Evolutionary conservation across 2,329 filamentous ascomycete species (phyloP).

Genomic region (Colletotrichum sp.): DNA sequence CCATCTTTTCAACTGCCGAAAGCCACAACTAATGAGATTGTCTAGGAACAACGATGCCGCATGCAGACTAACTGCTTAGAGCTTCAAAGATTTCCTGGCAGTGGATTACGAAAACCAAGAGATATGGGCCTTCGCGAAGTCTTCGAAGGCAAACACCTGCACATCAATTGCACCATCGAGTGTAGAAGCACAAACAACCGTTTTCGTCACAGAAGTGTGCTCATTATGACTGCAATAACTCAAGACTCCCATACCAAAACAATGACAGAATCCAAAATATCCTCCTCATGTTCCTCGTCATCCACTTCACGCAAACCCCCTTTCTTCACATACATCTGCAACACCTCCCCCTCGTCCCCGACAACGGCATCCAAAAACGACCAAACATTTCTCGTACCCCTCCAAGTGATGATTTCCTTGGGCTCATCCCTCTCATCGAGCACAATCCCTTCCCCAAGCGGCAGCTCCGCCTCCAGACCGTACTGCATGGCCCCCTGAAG

Average conservation of each 20-base stretch:
- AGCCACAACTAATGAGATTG: background rate
- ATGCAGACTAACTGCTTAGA: background rate
- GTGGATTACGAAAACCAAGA: background rate
- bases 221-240: background rate
- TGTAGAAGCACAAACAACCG: background rate
- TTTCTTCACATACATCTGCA: slow-evolving; percentile 51
- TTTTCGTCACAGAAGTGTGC: background rate
- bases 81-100: background rate
- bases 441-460: slow-evolving; percentile 32
- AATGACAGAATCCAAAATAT: slow-evolving; percentile 41
- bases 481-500: slow-evolving; percentile 12
- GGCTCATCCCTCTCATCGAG: slow-evolving; percentile 33
- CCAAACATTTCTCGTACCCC: slow-evolving; percentile 43
- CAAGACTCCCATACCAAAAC: slow-evolving; percentile 43
- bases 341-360: slow-evolving; percentile 41
- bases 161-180: background rate
- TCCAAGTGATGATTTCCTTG: slow-evolving; percentile 38
- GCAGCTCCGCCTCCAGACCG: slow-evolving; percentile 5
- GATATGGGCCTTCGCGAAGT: background rate
- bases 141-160: background rate
- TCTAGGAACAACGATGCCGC: background rate
- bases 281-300: slow-evolving; percentile 23
- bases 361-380: slow-evolving; percentile 42
- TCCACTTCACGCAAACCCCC: background rate
- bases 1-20: background rate